phyloP scores from a whole-genome alignment of 208 protist species.

The Sergeia podlipaevii region DNA sequence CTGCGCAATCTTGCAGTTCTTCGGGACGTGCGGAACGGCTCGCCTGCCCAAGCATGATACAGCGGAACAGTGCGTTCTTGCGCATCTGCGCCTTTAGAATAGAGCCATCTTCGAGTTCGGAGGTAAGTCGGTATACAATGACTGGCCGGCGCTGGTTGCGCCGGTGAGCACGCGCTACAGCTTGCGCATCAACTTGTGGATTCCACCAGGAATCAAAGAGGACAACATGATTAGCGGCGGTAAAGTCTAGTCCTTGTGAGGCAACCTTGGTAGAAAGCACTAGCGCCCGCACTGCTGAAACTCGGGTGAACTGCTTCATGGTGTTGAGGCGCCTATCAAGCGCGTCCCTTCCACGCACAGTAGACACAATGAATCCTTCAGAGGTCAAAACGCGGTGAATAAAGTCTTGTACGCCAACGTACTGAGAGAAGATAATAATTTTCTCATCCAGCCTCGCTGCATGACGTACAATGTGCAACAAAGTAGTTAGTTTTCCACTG shows the following conservation, averaged over 20 bases:
- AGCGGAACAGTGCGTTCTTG: conserved; percentile 77
- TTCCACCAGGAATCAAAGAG: conserved; percentile 99
- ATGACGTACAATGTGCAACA: conserved; percentile 55
- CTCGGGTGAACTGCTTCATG: conserved; percentile 57
- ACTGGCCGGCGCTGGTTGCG: conserved; percentile 97
- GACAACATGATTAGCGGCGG: conserved; percentile 97
- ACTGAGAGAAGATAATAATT: conserved; percentile 87
- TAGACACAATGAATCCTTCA: conserved; percentile 43
- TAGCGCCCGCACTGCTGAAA: conserved; percentile 56
- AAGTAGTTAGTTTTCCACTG: conserved; percentile 74
- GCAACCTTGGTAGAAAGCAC: conserved; percentile 97
- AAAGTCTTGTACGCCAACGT: conserved; percentile 74
- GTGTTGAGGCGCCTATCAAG: conserved; percentile 43
- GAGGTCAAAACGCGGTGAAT: conserved; percentile 64
- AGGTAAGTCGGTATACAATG: conserved; percentile 95
- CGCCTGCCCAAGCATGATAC: conserved; percentile 66
- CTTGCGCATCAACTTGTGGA: conserved; percentile 97
- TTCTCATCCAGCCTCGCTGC: conserved; percentile 55
- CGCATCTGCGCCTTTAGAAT: conserved; percentile 62
- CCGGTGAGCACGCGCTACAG: conserved; percentile 94
- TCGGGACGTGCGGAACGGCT: conserved; percentile 33
- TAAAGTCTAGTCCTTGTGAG: conserved; percentile 98
- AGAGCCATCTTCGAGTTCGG: conserved; percentile 40
- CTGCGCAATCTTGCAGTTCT: conserved; percentile 58
- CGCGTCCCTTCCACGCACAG: conserved; percentile 66